Evolutionary conservation across 78 protist species (phyloP), one percentile per base, ranked within the genome.

Genomic region (Protostelium mycophagum): DNA sequence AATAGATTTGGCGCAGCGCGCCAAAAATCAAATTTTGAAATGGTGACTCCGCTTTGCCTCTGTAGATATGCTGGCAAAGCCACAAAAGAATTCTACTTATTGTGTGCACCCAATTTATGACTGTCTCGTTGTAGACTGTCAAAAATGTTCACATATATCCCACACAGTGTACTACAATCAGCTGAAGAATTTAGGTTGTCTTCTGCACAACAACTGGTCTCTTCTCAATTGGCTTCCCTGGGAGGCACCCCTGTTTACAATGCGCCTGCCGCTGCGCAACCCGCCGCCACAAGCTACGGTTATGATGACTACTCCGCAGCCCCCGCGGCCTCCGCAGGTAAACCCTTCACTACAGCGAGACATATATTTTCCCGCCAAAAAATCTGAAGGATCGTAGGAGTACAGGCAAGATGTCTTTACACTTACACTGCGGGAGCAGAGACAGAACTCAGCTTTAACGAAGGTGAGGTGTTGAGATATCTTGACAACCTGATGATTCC

Each of bases 341-440:
- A 86, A 63, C 83, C 34, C 23, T 28, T 63, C 83, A 28, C 28
- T 28, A 28, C 28, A 23, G 83, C 83, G 83, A 28, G 83, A 63
- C 83, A 28, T 63, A 28, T 23, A 23, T 23, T 28, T 28, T 23
- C 83, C 83, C 83, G 23, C 83, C 34, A 28, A 23, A 28, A 28
- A 23, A 23, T 23, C 23, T 23, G 83, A 28, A 23, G 83, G n/a
- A n/a, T n/a, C n/a, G n/a, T n/a, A 37, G 84, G 51, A 10, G 94
- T 92, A 28, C n/a, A 36, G 5, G 91, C 86, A 28, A 35, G 86
- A 37, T 92, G 90, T 35, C 87, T 93, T 23, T 93, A 93, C 38
- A 89, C 84, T 34, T 93, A 93, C 85, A 89, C 90, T 0, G 95
- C 95, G 5, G 36, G 86, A 37, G 90, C 90, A 63, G 91, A 88